Evolutionary conservation across 2,329 filamentous ascomycete genomes (phyloP), one percentile per base, ranked within the genome.

Genomic region (Colletotrichum euphorbiae): DNA sequence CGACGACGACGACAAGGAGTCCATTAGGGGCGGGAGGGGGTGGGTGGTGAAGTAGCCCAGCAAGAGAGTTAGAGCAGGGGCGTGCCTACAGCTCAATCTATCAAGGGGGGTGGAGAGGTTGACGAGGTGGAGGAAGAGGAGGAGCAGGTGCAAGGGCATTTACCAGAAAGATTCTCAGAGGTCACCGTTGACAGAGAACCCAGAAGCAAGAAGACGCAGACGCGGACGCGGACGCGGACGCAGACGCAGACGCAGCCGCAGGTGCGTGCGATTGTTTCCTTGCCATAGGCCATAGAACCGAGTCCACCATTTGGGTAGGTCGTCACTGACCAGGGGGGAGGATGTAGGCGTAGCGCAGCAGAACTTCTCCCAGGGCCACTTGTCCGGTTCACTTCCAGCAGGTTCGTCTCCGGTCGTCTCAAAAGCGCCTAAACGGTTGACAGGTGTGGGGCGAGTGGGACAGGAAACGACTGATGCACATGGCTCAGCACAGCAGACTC

Each of bases 391-490:
- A 43, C 11, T 24, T 24, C 24, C 24, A 24, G 24, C 24, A 24
- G 24, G 24, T 24, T 45, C 42, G 42, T 45, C 42, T 48, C 50
- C 38, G 62, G 50, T 63, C 56, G 63, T 42, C 46, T 40, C 43
- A 33, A 42, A 42, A 67, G 50, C 67, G 67, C 56, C 56, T 69
- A 67, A 51, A 67, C 21, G 43, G 31, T 38, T 62, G 56, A 69
- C 57, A 62, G 67, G 51, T 62, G 57, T 43, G 56, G 55, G 62
- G 56, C 46, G 12, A 28, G 56, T 57, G 67, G 56, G 24, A 43
- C 45, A 54, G 48, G 50, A 54, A 62, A 60, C 46, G 40, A 43
- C 50, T 51, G 57, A 57, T 57, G 51, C 36, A 38, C 56, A 46
- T 54, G 51, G 62, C 67, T 67, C 67, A 62, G 50, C 66, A 69